Conservation (phyloP, 2,329 filamentous ascomycete species). For the Fusarium cyanostomum region DNA sequence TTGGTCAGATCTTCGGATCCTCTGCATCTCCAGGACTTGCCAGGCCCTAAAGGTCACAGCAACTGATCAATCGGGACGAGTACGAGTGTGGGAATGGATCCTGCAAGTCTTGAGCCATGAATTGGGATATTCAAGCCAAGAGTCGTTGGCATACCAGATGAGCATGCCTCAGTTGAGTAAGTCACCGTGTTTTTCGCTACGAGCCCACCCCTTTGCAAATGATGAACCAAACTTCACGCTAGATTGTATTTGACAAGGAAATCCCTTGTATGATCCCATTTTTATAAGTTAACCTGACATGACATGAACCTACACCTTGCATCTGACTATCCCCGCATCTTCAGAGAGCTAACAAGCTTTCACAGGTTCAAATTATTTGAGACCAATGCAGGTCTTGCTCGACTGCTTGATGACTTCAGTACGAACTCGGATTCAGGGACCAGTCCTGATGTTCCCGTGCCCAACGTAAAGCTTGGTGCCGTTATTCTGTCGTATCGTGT, state of each 20-base stretch:
- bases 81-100: not conserved
- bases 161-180: conserved; percentile 3
- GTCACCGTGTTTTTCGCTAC: conserved; percentile 8
- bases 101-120: too few relatives aligned
- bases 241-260: conserved; percentile 59
- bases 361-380: not conserved
- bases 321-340: not conserved
- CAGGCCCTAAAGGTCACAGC: conserved; percentile 31
- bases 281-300: conserved; percentile 47
- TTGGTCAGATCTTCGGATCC: conserved; percentile 56
- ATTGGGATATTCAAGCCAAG: not conserved
- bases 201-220: conserved; percentile 28
- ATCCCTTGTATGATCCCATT: conserved; percentile 48
- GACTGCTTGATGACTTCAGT: not conserved
- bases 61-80: not conserved
- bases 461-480: not conserved
- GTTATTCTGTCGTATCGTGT: not conserved
- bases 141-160: rapidly evolving
- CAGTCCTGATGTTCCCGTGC: not conserved
- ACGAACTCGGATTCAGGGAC: not conserved
- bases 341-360: conserved; percentile 18
- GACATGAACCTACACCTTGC: not conserved
- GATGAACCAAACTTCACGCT: conserved; percentile 56
- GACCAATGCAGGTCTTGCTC: not conserved
- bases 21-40: conserved; percentile 36